Evolutionary conservation across 306 rosid genomes (phyloP).

Genomic region (Trichosanthes truncata): DNA sequence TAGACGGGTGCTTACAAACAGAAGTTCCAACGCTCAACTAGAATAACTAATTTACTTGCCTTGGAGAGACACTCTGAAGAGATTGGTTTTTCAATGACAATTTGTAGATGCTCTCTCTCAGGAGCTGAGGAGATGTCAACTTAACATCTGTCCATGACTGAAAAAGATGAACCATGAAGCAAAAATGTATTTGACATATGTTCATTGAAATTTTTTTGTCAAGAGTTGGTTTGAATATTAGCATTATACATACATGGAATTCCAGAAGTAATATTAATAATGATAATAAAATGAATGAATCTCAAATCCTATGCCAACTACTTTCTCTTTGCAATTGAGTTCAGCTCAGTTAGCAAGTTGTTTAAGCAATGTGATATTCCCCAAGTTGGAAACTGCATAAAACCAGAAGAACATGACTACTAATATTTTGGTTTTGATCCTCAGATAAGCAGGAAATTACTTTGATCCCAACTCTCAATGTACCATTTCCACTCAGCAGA

Average conservation of each 20-base stretch:
- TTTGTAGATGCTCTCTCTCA: constrained; percentile 66
- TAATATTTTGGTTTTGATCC: neutral
- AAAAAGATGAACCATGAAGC: constrained; percentile 3
- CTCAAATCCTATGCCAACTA: neutral
- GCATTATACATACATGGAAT: neutral
- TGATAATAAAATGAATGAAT: neutral
- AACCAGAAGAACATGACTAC: neutral
- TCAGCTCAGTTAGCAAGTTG: neutral
- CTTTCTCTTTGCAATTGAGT: neutral
- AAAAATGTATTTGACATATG: neutral
- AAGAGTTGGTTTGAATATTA: neutral
- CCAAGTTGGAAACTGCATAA: neutral
- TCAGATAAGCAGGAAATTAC: neutral
- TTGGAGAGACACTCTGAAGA: constrained; percentile 47
- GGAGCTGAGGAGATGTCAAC: constrained; percentile 83
- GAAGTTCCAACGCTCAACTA: neutral
- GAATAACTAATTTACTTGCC: constrained; percentile 30
- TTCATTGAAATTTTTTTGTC: neutral
- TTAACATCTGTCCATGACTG: constrained; percentile 86
- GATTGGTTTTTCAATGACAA: constrained; percentile 43
- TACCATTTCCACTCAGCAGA: neutral
- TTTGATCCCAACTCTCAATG: neutral
- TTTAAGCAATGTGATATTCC: neutral
- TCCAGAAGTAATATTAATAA: neutral
- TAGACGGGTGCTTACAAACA: neutral